phyloP scores from a whole-genome alignment of 2,329 filamentous ascomycete genomes.

The Aspergillus carbonarius region DNA sequence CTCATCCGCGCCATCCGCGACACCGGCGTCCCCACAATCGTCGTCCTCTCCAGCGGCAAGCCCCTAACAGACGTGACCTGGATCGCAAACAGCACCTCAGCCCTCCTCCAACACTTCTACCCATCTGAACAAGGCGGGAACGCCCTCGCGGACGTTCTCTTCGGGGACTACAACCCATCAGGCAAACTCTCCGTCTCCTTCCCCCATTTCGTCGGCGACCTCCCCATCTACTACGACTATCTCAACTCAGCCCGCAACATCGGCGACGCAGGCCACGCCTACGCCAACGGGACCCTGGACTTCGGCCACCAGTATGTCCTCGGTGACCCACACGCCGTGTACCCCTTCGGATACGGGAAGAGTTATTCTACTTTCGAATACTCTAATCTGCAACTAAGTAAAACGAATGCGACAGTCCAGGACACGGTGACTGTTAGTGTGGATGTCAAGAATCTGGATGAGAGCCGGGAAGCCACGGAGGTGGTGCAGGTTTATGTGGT shows the following conservation, averaged over 20 bases:
- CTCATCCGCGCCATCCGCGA: conserved; percentile 67
- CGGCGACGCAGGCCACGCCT: conserved; percentile 54
- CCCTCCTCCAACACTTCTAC: conserved; percentile 73
- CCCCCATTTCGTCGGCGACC: conserved; percentile 64
- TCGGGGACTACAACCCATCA: conserved; percentile 64
- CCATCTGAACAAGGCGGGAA: conserved; percentile 67
- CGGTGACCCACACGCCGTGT: conserved; percentile 58
- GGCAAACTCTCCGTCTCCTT: conserved; percentile 67
- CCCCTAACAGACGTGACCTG: conserved; percentile 67
- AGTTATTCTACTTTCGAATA: conserved; percentile 67
- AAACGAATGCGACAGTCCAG: conserved; percentile 49
- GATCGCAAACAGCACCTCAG: conserved; percentile 65
- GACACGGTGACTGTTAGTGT: conserved; percentile 61
- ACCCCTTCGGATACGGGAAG: conserved; percentile 66
- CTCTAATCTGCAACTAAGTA: conserved; percentile 26
- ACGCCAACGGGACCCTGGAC: conserved; percentile 59
- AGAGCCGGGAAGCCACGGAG: conserved; percentile 59
- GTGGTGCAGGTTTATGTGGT: conserved; percentile 68
- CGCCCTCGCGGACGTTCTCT: conserved; percentile 65
- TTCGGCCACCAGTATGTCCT: conserved; percentile 68
- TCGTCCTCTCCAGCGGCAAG: conserved; percentile 69
- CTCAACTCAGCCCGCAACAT: conserved; percentile 62
- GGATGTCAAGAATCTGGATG: conserved; percentile 59
- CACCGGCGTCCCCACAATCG: conserved; percentile 66
- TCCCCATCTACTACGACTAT: conserved; percentile 71